Evolutionary conservation across 352 stramenopile species (phyloP), one percentile per base, ranked within the genome.

Genomic region (Phytophthora hibernalis): DNA sequence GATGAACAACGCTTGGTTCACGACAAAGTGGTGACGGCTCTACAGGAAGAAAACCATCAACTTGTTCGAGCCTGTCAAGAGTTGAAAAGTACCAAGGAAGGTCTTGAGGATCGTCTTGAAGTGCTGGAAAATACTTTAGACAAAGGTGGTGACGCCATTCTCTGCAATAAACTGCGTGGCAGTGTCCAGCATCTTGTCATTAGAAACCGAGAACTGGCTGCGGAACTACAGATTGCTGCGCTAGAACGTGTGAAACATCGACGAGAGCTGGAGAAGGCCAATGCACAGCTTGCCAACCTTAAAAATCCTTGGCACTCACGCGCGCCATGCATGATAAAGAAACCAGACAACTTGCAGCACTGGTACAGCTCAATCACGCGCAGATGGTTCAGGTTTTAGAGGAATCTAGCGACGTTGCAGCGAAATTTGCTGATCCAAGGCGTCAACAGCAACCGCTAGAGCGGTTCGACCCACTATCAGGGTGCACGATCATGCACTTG

Each of bases 311-410:
- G 13, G 49, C 64, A 2, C 61, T 92, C 55, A 92, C 83, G 4
- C 70, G 72, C 20, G 78, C 81, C 7, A 92, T 92, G 83, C 77
- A 92, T 33, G 74, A 88, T 4, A 89, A 88, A 35, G 83, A 92
- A 62, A 89, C 76, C 54, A 82, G 76, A 54, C 83, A 90, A 47
- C 72, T 92, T 3, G 68, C 80, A 37, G 66, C 69, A 1, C 44
- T 89, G 4, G 50, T 88, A 5, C 70, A 83, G 8, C 61, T 65
- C 24, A 83, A 76, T 9, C 65, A 84, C 26, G 43, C 55, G 1
- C 76, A 89, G 37, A 77, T 87, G 21, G 54, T 45, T 3, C 65
- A 81, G 22, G 65, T 88, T 16, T 64, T 77, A 54, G 59, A 77
- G 8, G 54, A 68, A 1, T 74, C 72, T 20, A 35, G 40, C 8